A percentile compares a stretch with the other conserved stretches of the same genome.
These are phyloP conservation scores for Geotrichum macrosporum DNA, from an alignment of 1,139 yeast species.

Conservation along the genomic window DNA sequence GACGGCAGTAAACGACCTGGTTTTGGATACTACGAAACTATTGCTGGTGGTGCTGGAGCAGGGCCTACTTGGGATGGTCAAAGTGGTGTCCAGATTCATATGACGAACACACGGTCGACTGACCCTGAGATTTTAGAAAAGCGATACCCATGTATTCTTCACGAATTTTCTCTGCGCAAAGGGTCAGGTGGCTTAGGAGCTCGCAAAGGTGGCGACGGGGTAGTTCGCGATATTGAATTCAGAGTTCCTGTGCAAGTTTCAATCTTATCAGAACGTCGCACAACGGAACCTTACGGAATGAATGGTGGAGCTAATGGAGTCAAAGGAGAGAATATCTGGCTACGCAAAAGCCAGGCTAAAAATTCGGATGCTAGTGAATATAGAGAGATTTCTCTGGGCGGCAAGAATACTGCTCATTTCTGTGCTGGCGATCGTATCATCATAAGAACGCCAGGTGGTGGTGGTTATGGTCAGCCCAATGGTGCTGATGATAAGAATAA, in stretches of 20 bases:
- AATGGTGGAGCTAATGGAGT: slow-evolving; percentile 57
- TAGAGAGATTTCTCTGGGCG: slow-evolving; percentile 48
- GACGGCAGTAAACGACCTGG: slow-evolving; percentile 41
- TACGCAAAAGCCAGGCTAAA: too few relatives aligned
- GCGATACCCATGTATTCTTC: slow-evolving; percentile 60
- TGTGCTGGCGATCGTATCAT: slow-evolving; percentile 54
- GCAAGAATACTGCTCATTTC: slow-evolving; percentile 51
- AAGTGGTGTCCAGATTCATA: slow-evolving; percentile 63
- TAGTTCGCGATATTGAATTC: slow-evolving; percentile 58
- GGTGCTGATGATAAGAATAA: background rate
- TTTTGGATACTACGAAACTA: slow-evolving; percentile 70
- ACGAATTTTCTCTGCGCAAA: slow-evolving; percentile 49
- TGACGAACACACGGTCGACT: slow-evolving; percentile 68
- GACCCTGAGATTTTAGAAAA: slow-evolving; percentile 65
- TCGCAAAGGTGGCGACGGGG: slow-evolving; percentile 59
- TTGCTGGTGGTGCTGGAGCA: slow-evolving; percentile 72
- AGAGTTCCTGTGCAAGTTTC: slow-evolving; percentile 53
- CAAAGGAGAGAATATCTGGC: slow-evolving; percentile 58
- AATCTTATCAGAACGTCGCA: slow-evolving; percentile 58
- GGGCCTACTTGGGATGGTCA: slow-evolving; percentile 60
- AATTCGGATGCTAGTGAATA: slow-evolving; percentile 28
- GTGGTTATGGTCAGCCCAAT: slow-evolving; percentile 36
- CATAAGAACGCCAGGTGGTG: slow-evolving; percentile 51
- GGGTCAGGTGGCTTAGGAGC: slow-evolving; percentile 59
- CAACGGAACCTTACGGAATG: slow-evolving; percentile 56